Percentiles rank a stretch among this genome's conserved stretches.
Evolutionary conservation across 1,284 basidiomycete genomes (phyloP).

Genomic region (Fereydounia khargensis): DNA sequence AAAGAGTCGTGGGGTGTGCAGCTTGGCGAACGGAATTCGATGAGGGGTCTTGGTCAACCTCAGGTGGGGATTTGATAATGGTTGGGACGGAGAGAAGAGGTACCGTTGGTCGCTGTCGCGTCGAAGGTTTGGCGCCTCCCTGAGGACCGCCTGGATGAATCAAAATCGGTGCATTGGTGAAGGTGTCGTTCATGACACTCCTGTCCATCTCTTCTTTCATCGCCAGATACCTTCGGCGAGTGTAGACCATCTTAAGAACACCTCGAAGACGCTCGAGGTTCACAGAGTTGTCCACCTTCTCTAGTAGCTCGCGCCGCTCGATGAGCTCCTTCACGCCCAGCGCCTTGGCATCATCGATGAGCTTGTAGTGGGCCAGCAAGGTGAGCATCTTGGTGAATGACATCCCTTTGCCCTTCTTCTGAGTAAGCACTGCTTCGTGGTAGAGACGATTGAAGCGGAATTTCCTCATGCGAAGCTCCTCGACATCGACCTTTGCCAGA

Average conservation of each 20-base stretch:
- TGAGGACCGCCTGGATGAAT: constrained; percentile 4
- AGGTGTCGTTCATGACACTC: not conserved
- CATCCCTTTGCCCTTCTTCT: constrained; percentile 67
- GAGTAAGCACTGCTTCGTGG: constrained; percentile 59
- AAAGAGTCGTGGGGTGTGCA: constrained; percentile 4
- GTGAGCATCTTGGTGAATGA: constrained; percentile 88
- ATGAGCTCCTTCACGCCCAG: constrained; percentile 51
- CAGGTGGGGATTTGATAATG: not conserved
- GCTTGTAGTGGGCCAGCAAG: constrained; percentile 83
- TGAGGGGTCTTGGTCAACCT: not conserved
- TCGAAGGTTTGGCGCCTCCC: constrained; percentile 9
- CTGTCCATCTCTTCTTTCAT: constrained; percentile 15
- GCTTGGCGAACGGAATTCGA: not conserved
- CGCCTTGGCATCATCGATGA: constrained; percentile 72
- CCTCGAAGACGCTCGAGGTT: constrained; percentile 47
- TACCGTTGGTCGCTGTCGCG: constrained; percentile 2
- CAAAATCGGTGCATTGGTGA: not conserved
- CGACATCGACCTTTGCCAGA: constrained; percentile 17
- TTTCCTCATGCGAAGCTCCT: constrained; percentile 40
- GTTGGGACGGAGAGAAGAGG: constrained; percentile 6
- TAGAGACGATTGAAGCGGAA: constrained; percentile 51
- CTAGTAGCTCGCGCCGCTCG: constrained; percentile 37
- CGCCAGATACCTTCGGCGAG: constrained; percentile 42
- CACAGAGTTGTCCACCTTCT: constrained; percentile 45
- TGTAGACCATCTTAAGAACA: constrained; percentile 41